Evolutionary conservation across 257 asterid genomes (phyloP).

Genomic region (Lantana camara): DNA sequence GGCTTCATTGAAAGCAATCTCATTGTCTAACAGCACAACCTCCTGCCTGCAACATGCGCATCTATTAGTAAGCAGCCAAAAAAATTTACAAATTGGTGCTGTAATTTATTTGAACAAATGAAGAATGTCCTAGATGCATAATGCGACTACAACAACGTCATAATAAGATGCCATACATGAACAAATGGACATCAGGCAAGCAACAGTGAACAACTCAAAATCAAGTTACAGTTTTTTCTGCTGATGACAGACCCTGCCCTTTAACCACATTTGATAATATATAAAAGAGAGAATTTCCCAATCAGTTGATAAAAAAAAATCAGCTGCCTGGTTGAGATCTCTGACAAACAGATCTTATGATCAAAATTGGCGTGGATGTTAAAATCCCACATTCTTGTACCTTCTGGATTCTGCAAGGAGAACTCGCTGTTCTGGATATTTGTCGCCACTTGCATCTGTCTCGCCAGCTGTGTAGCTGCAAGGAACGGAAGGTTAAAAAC

Average conservation of each 20-base stretch:
- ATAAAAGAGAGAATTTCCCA: not conserved
- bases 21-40: conserved; percentile 79
- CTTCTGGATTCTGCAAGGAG: conserved; percentile 78
- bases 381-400: conserved; percentile 35
- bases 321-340: conserved; percentile 16
- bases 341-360: no score
- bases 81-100: not conserved
- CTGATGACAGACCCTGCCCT: not conserved
- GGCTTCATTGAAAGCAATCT: conserved; percentile 88
- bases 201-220: not conserved
- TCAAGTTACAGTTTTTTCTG: conserved; percentile 14
- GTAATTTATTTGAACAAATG: conserved; percentile 1
- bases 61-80: conserved; percentile 18
- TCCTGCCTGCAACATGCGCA: conserved; percentile 69
- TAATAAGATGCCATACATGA: not conserved
- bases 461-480: conserved; percentile 76
- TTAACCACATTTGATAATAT: not conserved
- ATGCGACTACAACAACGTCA: not conserved
- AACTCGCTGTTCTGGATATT: conserved; percentile 60
- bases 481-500: conserved; percentile 12
- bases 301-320: not conserved
- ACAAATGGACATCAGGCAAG: not conserved
- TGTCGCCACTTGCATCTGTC: conserved; percentile 47
- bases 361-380: not conserved
- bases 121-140: not conserved